Base-by-base conservation (phyloP, 441 rosid species). In the Adansonia madagascariensis region DNA sequence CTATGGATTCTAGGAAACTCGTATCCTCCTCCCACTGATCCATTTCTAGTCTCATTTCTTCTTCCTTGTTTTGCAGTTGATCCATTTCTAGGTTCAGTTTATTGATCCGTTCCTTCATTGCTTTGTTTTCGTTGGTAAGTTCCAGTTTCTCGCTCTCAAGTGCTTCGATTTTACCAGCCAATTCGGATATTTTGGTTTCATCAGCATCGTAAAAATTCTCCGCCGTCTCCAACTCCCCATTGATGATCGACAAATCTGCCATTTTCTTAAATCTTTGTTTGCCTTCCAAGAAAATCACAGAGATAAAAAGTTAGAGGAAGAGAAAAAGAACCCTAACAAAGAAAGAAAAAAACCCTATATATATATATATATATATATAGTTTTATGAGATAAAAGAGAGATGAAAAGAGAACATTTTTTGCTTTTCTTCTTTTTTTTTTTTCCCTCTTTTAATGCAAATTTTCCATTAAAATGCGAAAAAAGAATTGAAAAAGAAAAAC, bases 71-170 rank as follows among this genome's bases (percentile, higher is more conserved):
- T 85, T 46, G 86, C 80, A 92, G 71, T 27, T 80, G 84, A 47
- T 86, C 86, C 1, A 88, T 73, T 81, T 89, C 89, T 1, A 57
- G 80, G 24, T 57, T 39, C 64, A 88, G 67, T 60, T 73, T 74
- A 81, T 41, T 49, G 4, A 86, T 20, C 80, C 62, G 85, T 80
- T 80, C 86, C 78, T 86, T 87, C 66, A 73, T 39, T 20, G 82
- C 87, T 2, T 69, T 75, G 66, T 88, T 92, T 78, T 83, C 88
- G 12, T 53, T 79, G 53, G 18, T 56, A 7, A 92, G 77, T 7
- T 81, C 85, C 70, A 46, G 70, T 59, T 90, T 94, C 85, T 83
- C 90, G 3, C 60, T 76, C 86, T 90, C 97, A 67, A 88, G 47
- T 6, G 77, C 75, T 59, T 87, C 88, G 18, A 90, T 77, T 84